These are phyloP conservation scores for Eimeria zaria DNA, from an alignment of 169 alveolate species.

Conservation along the genomic window DNA sequence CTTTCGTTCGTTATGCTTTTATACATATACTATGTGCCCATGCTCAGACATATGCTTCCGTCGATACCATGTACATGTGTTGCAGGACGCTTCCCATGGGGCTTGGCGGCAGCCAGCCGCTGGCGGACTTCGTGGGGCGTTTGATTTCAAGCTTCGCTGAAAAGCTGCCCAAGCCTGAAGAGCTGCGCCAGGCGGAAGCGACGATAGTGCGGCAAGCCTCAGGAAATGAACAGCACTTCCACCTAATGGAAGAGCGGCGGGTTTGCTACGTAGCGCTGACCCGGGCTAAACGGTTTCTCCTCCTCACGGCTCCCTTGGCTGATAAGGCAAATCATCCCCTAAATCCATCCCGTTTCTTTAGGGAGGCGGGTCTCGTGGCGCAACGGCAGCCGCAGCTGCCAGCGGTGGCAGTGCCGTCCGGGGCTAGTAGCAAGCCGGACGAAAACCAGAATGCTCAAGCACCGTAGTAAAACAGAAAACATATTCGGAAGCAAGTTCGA, in stretches of 20 bases:
- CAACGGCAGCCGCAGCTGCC: slow-evolving; percentile 28
- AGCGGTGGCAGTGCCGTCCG: background rate
- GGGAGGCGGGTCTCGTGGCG: slow-evolving; percentile 49
- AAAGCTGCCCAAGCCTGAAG: slow-evolving; percentile 52
- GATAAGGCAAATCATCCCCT: slow-evolving; percentile 61
- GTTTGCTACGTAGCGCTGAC: slow-evolving; percentile 81
- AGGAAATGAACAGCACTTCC: slow-evolving; percentile 73
- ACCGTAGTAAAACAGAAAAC: background rate
- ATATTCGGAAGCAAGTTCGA: background rate
- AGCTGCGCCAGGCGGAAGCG: slow-evolving; percentile 66
- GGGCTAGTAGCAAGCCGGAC: background rate
- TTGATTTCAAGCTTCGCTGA: slow-evolving; percentile 34
- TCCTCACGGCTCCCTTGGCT: slow-evolving; percentile 73
- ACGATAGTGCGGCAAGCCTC: slow-evolving; percentile 33
- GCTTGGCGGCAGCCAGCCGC: slow-evolving; percentile 65
- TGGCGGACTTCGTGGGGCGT: slow-evolving; percentile 66
- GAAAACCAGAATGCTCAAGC: background rate
- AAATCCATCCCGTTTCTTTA: slow-evolving; percentile 69
- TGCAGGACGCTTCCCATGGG: slow-evolving; percentile 79
- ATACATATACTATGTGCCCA: background rate
- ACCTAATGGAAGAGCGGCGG: slow-evolving; percentile 81
- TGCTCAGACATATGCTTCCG: background rate
- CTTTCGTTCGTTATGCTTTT: background rate
- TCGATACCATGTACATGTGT: background rate
- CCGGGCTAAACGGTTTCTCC: slow-evolving; percentile 60